Evolutionary conservation across 805 yeast species (phyloP).

Genomic region (Lipomyces japonicus): DNA sequence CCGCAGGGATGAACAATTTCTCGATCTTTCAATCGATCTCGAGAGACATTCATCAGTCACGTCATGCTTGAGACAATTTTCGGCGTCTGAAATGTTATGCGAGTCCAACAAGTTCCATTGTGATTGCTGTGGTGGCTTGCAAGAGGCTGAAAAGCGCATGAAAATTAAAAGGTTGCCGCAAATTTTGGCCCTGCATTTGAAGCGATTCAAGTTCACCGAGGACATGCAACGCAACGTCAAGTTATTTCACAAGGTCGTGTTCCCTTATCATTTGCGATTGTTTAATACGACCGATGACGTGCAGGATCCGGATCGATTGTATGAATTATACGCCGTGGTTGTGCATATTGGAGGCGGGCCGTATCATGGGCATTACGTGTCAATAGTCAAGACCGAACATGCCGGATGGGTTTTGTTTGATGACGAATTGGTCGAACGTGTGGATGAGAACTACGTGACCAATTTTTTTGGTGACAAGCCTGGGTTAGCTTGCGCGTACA

Average conservation of each 20-base stretch:
- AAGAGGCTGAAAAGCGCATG: slow-evolving; percentile 90
- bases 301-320: slow-evolving; percentile 53
- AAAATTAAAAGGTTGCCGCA: slow-evolving; percentile 74
- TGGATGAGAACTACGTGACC: slow-evolving; percentile 76
- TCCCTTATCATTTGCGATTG: slow-evolving; percentile 68
- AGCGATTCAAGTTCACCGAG: slow-evolving; percentile 89
- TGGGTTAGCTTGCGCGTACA: slow-evolving; percentile 87
- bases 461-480: slow-evolving; percentile 85
- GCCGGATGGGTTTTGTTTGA: slow-evolving; percentile 91
- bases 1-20: slow-evolving; percentile 75
- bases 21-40: slow-evolving; percentile 83
- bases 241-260: slow-evolving; percentile 77
- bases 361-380: slow-evolving; percentile 93
- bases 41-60: slow-evolving; percentile 70
- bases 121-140: slow-evolving; percentile 82
- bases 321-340: slow-evolving; percentile 80
- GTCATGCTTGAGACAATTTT: slow-evolving; percentile 75
- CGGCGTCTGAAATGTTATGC: slow-evolving; percentile 77
- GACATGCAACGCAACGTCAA: slow-evolving; percentile 75
- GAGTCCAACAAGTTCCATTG: slow-evolving; percentile 91
- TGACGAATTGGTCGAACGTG: slow-evolving; percentile 89
- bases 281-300: slow-evolving; percentile 59
- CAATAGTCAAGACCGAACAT: slow-evolving; percentile 71
- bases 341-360: slow-evolving; percentile 98
- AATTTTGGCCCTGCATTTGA: slow-evolving; percentile 75